phyloP scores from a whole-genome alignment of 73 alveolate species.

The Paramecium primaurelia region DNA sequence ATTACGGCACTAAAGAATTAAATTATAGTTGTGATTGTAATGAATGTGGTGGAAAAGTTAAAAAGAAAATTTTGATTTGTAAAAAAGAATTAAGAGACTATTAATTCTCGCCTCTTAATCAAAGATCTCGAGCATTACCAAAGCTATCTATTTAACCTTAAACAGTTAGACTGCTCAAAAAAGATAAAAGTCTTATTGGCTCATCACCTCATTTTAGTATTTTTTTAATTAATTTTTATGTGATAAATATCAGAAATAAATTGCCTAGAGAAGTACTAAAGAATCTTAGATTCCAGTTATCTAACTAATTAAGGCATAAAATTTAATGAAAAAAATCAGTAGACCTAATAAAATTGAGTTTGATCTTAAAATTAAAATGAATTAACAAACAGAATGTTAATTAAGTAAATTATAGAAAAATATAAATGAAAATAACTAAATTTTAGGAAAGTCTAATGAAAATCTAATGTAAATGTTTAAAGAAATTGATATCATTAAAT shows the following conservation, averaged over 20 bases:
- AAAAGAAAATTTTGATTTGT: background rate
- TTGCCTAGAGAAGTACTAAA: background rate
- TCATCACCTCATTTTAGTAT: background rate
- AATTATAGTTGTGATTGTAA: background rate
- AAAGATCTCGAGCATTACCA: background rate
- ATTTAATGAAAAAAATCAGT: background rate
- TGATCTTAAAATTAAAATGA: background rate
- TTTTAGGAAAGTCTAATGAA: background rate
- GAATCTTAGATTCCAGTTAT: background rate
- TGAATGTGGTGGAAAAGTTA: conserved; percentile 10
- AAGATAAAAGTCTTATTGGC: background rate
- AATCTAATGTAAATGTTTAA: background rate
- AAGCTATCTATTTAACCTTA: background rate
- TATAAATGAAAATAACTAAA: background rate
- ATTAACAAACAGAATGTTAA: background rate
- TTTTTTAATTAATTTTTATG: background rate
- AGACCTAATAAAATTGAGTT: background rate
- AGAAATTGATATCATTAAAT: background rate
- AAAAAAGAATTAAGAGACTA: background rate
- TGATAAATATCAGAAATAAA: background rate
- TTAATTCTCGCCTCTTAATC: background rate
- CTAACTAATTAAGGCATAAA: background rate
- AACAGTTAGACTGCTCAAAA: background rate
- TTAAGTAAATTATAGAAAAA: background rate
- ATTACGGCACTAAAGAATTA: background rate